A percentile compares a stretch with the other conserved stretches of the same genome.
phyloP scores from a whole-genome alignment of 164 flowering plant species.

The Platanus orientalis region DNA sequence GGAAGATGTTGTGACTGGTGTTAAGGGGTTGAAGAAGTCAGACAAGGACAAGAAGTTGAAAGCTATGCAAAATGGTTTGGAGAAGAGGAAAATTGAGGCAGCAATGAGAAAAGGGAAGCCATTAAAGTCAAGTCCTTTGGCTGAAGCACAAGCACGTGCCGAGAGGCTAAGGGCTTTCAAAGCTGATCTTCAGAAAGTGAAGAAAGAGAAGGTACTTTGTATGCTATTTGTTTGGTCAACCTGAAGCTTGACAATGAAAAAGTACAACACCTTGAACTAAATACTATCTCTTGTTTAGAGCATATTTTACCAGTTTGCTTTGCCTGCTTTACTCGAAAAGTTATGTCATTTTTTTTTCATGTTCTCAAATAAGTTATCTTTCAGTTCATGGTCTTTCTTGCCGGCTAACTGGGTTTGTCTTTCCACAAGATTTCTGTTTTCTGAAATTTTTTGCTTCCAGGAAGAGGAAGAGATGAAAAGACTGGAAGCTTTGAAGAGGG shows the following conservation, averaged over 20 bases:
- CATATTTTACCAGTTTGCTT: too few relatives aligned
- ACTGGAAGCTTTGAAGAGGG: constrained; percentile 71
- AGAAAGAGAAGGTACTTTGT: constrained; percentile 77
- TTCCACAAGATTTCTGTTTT: background rate
- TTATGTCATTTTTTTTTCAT: too few relatives aligned
- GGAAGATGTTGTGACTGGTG: constrained; percentile 26
- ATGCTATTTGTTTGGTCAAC: background rate
- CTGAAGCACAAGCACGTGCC: constrained; percentile 93
- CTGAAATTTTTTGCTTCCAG: constrained; percentile 42
- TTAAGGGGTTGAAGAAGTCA: constrained; percentile 34
- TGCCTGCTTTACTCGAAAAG: too few relatives aligned
- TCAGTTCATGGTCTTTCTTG: background rate
- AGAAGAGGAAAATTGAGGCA: constrained; percentile 52
- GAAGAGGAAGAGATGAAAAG: constrained; percentile 73
- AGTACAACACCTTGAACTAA: too few relatives aligned
- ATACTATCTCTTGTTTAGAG: too few relatives aligned
- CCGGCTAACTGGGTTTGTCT: background rate
- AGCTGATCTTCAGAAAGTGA: constrained; percentile 90
- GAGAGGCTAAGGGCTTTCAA: constrained; percentile 76
- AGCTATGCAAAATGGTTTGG: constrained; percentile 34
- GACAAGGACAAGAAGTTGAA: constrained; percentile 52
- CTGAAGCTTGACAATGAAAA: background rate
- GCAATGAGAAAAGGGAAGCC: constrained; percentile 62
- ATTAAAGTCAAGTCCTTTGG: constrained; percentile 69
- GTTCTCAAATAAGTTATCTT: too few relatives aligned